These are phyloP conservation scores for Perkinsus chesapeaki DNA, from an alignment of 169 alveolate genomes.

Conservation along the genomic window DNA sequence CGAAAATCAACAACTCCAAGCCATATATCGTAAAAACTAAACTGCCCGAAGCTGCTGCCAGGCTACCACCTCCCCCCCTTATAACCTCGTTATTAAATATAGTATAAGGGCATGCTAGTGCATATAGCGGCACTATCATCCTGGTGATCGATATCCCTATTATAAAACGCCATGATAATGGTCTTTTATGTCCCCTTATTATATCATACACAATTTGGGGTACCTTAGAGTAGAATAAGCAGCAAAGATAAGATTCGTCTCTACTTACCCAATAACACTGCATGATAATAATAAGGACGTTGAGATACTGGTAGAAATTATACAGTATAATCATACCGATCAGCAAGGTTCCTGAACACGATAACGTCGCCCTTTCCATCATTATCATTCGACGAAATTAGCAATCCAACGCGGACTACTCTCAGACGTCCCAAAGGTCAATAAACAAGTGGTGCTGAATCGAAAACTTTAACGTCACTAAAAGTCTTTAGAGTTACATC, in stretches of 20 bases:
- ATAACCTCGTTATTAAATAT: background rate
- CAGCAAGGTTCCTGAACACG: background rate
- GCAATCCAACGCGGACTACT: too few species aligned
- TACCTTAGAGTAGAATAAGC: too few species aligned
- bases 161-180: background rate
- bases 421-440: too few species aligned
- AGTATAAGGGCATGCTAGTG: background rate
- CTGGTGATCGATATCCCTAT: background rate
- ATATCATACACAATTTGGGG: background rate
- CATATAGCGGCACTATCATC: background rate
- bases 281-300: background rate
- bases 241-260: background rate
- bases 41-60: too few species aligned
- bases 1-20: too few species aligned
- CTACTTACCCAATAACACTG: background rate
- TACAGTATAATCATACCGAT: background rate
- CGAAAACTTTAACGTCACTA: too few species aligned
- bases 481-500: too few species aligned
- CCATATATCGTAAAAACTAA: too few species aligned
- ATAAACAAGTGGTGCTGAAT: too few species aligned
- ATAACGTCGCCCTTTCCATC: too few species aligned
- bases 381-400: too few species aligned
- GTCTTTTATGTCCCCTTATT: background rate
- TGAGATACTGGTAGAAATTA: background rate
- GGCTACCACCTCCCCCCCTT: too few species aligned